Percentiles rank a stretch among this genome's conserved stretches.
Evolutionary conservation across 768 basidiomycete genomes (phyloP).

Genomic region (Austroboletus eburneus): DNA sequence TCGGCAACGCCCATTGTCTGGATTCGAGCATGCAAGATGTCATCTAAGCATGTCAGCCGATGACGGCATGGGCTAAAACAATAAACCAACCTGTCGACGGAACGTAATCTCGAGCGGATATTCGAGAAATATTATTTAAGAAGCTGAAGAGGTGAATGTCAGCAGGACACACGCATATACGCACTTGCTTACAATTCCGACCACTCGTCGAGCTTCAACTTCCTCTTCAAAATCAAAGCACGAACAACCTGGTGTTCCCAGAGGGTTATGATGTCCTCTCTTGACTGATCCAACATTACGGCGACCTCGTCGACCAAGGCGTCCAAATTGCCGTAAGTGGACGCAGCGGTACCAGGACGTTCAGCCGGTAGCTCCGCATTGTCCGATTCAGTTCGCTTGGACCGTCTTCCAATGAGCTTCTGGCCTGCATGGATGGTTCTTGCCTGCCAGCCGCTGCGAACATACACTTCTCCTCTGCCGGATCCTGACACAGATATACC

Average conservation of each 20-base stretch:
- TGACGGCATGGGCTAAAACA: slow-evolving; percentile 24
- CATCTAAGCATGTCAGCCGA: slow-evolving; percentile 47
- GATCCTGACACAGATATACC: slow-evolving; percentile 70
- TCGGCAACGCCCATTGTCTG: slow-evolving; percentile 89
- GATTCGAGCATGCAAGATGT: slow-evolving; percentile 84
- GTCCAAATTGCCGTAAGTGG: slow-evolving; percentile 41
- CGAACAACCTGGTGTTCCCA: slow-evolving; percentile 74
- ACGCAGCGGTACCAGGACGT: slow-evolving; percentile 26
- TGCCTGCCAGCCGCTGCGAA: slow-evolving; percentile 79
- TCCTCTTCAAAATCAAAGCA: slow-evolving; percentile 60
- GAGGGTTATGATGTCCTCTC: slow-evolving; percentile 64
- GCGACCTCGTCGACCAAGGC: slow-evolving; percentile 58
- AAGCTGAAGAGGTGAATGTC: slow-evolving; percentile 45
- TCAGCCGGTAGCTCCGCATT: slow-evolving; percentile 28
- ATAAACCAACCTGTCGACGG: slow-evolving; percentile 61
- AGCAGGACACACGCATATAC: slow-evolving; percentile 20
- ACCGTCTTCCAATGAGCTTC: slow-evolving; percentile 28
- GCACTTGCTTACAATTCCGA: slow-evolving; percentile 70
- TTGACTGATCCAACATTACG: slow-evolving; percentile 51
- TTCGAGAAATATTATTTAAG: slow-evolving; percentile 66
- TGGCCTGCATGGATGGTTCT: slow-evolving; percentile 54
- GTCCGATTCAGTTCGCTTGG: slow-evolving; percentile 21
- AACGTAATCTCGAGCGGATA: slow-evolving; percentile 64
- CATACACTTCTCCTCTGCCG: slow-evolving; percentile 72
- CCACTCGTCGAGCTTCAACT: slow-evolving; percentile 81